These are phyloP conservation scores for Marsdenia floribunda DNA, from an alignment of 257 asterid genomes.

Conservation along the genomic window DNA sequence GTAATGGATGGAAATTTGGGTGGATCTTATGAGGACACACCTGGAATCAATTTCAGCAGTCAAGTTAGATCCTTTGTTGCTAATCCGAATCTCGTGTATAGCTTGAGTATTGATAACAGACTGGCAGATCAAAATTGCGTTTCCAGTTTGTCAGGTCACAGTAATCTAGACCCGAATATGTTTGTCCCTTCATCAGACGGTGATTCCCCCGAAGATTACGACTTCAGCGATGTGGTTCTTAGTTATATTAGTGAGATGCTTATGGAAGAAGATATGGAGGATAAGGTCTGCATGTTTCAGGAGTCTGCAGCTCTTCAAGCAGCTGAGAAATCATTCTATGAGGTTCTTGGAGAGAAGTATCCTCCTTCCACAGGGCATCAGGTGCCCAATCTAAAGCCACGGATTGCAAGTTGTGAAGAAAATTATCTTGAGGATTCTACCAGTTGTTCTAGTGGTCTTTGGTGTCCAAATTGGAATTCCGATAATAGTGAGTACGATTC, in stretches of 20 bases:
- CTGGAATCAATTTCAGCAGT: slow-evolving; percentile 28
- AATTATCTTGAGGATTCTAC: slow-evolving; percentile 18
- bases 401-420: slow-evolving; percentile 20
- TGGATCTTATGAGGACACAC: slow-evolving; percentile 18
- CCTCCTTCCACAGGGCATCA: slow-evolving; percentile 33
- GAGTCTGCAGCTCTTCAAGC: slow-evolving; percentile 81
- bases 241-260: slow-evolving; percentile 58
- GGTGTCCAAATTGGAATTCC: slow-evolving; percentile 42
- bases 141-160: slow-evolving; percentile 13
- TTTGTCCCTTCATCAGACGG: slow-evolving; percentile 27
- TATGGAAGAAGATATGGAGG: slow-evolving; percentile 87
- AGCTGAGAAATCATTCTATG: slow-evolving; percentile 72
- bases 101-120: slow-evolving; percentile 23
- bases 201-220: slow-evolving; percentile 50
- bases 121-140: slow-evolving; percentile 20
- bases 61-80: slow-evolving; percentile 21
- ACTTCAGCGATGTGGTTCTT: slow-evolving; percentile 60
- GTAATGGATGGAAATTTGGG: slow-evolving; percentile 51
- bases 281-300: slow-evolving; percentile 61
- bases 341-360: slow-evolving; percentile 49
- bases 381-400: slow-evolving; percentile 27
- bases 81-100: slow-evolving; percentile 25
- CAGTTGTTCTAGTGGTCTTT: slow-evolving; percentile 10
- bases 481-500: slow-evolving; percentile 16
- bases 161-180: slow-evolving; percentile 15